Evolutionary conservation across 352 stramenopile species (phyloP), one percentile per base, ranked within the genome.

Genomic region (Phytophthora pseudosyringae): DNA sequence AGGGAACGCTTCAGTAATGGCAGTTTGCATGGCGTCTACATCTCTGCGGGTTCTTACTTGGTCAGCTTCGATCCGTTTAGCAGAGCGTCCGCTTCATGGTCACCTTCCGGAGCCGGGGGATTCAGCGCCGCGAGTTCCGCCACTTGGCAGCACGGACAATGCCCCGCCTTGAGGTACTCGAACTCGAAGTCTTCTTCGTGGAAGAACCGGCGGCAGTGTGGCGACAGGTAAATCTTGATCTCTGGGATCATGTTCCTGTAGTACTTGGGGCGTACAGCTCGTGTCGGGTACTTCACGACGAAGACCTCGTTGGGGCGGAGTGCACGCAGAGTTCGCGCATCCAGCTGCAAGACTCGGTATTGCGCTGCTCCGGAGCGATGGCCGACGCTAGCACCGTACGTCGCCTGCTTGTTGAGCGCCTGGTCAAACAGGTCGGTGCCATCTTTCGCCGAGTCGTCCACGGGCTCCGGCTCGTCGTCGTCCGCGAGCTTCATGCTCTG

Each of bases 141-240:
- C 4, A 91, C 59, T 32, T 92, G 86, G 48, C 90, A 98, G 71
- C 90, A 97, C n/a, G 91, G 93, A 65, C 94, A 98, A 36, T 83
- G 59, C 26, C 87, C 86, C 6, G 88, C 76, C 54, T 88, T 93
- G 21, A 98, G 78, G 60, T 97, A 94, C 47, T 93, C 89, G 43
- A 98, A 97, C 79, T 98, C 95, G 64, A 98, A 98, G 73, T 98
- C 93, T 69, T 98, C 89, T 58, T 98, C 89, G 73, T 98, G 90
- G 78, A 98, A 98, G 55, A 98, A 98, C 41, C 84, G 81, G 45
- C 93, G 88, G 69, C 94, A 98, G 51, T 93, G 78, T 25, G 81
- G 90, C 21, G 86, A 98, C 45, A 97, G 70, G 60, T 95, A 78
- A 35, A 98, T 89, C 58, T 94, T 90, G 67, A 98, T 95, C 67